Base-by-base conservation (phyloP, 331 rosid species). In the Stylosanthes scabra region DNA sequence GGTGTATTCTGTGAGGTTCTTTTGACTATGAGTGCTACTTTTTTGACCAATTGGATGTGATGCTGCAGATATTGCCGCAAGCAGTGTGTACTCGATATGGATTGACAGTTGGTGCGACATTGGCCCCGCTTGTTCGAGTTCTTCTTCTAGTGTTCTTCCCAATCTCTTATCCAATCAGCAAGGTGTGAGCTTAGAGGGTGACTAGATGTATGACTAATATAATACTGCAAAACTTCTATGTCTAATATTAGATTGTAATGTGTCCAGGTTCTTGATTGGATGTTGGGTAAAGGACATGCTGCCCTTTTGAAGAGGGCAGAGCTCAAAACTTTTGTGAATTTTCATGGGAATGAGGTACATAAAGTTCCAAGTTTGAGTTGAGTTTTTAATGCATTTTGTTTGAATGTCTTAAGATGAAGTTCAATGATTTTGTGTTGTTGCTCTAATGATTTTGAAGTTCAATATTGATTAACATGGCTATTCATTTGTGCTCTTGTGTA, bases 331-430 rank as follows among this genome's bases (percentile, higher is more conserved):
- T 91, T 91, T 74, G 97, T 95, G 67, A 77, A 84, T 84, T 91
- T 95, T 80, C 99, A 95, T 75, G 99, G 97, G 47, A 95, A 91
- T 69, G 97, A 91, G 99, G 99, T 91, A 84, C 46, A 61, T 45
- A 67, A 69, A 55, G 34, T 59, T 56, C 68, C 20, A 57, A 59
- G 59, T 66, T 76, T 12, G 50, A 37, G 66, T 40, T 15, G 44
- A 42, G 59, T 40, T 70, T 14, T 9, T 62, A 11, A 29, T 74
- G 57, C 28, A 34, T 9, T 62, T 70, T 68, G 60, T 70, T 55
- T 65, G 68, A 15, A 58, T 70, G 78, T 49, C 64, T n/a, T 52
- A 20, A 34, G 64, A 39, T 28, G 62, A 13, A 20, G 77, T 59
- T n/a, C n/a, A n/a, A n/a, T n/a, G n/a, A n/a, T n/a, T n/a, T n/a